phyloP scores from a whole-genome alignment of 495 filamentous ascomycete species.

The Chaetomium cochliodes region DNA sequence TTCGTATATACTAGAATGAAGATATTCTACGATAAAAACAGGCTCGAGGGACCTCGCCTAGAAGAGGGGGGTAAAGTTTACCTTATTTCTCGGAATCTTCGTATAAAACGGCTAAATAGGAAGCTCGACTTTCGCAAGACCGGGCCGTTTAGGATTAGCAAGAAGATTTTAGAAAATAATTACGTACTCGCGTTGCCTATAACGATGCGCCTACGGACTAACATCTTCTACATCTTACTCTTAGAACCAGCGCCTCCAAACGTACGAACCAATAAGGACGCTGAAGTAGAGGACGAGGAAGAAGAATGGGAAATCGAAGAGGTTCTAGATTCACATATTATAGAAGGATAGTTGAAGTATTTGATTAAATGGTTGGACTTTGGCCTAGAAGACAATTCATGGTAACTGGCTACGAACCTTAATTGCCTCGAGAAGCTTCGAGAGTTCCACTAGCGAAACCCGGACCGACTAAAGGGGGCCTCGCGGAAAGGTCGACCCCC shows the following conservation, averaged over 20 bases:
- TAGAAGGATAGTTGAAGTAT: background rate
- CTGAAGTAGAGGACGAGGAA: background rate
- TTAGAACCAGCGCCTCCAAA: background rate
- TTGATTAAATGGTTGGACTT: slow-evolving; percentile 3
- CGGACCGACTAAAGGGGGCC: background rate
- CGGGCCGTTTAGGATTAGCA: background rate
- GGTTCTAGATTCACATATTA: background rate
- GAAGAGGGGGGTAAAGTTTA: background rate
- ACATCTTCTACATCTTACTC: background rate
- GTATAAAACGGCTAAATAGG: background rate
- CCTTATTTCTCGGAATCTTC: background rate
- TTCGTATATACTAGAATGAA: background rate
- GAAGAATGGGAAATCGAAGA: background rate
- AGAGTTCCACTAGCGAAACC: background rate
- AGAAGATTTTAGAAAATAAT: background rate
- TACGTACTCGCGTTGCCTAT: background rate
- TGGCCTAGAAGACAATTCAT: background rate
- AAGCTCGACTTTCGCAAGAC: background rate
- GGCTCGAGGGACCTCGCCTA: background rate
- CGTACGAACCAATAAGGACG: background rate
- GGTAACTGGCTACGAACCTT: slow-evolving; percentile 2
- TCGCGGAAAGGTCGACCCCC: too few species aligned
- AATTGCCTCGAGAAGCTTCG: background rate
- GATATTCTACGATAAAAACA: background rate
- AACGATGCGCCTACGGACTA: background rate